Evolutionary conservation across 345 rosid species (phyloP).

Genomic region (Geranium rotundifolium): DNA sequence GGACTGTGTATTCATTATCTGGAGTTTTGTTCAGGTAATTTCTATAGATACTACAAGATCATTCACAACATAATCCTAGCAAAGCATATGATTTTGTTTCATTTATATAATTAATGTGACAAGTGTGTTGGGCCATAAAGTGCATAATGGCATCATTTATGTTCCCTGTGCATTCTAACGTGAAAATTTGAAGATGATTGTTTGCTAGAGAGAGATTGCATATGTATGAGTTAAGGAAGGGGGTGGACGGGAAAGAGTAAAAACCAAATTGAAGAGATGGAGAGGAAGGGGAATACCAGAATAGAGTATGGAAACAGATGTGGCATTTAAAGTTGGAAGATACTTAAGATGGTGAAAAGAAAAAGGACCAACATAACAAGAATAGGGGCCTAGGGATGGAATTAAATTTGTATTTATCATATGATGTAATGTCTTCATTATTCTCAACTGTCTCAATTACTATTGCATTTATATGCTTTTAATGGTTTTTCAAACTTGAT

Average conservation of each 20-base stretch:
- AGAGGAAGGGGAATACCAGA: constrained; percentile 29
- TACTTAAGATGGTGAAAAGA: constrained; percentile 14
- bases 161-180: constrained; percentile 7
- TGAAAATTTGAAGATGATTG: constrained; percentile 1
- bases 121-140: neutral
- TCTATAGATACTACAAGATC: neutral
- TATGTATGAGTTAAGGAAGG: constrained; percentile 13
- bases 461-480: constrained; percentile 85
- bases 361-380: constrained; percentile 9
- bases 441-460: constrained; percentile 95
- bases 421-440: constrained; percentile 74
- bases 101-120: too few relatives aligned
- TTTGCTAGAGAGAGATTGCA: constrained; percentile 1
- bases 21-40: neutral
- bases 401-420: constrained; percentile 74
- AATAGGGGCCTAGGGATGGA: constrained; percentile 24
- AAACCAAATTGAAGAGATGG: constrained; percentile 31
- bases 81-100: neutral
- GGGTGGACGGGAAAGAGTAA: constrained; percentile 13
- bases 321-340: constrained; percentile 32
- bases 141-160: constrained; percentile 5
- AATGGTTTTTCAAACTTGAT: constrained; percentile 57
- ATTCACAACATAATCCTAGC: neutral
- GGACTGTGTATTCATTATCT: neutral
- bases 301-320: constrained; percentile 42